These are phyloP conservation scores for Candida fluviatilis DNA, from an alignment of 805 yeast species.

Conservation along the genomic window DNA sequence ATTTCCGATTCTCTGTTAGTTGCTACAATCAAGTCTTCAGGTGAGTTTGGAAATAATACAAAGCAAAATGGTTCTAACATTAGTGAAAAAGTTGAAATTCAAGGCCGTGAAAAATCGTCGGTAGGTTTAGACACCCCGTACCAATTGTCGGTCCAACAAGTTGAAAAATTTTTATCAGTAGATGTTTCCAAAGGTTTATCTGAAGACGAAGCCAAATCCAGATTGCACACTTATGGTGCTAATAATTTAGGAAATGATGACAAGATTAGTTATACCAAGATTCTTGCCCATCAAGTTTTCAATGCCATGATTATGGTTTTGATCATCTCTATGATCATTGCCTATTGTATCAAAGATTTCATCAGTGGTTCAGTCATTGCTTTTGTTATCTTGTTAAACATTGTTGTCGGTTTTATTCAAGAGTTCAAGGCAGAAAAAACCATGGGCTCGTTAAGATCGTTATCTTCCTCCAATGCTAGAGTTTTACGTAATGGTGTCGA, in stretches of 20 bases:
- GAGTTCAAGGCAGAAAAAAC: slow-evolving; percentile 75
- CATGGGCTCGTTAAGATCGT: slow-evolving; percentile 65
- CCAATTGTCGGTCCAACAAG: slow-evolving; percentile 13
- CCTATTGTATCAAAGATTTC: slow-evolving; percentile 73
- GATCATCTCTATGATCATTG: slow-evolving; percentile 63
- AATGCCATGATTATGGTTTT: slow-evolving; percentile 79
- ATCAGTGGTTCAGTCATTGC: slow-evolving; percentile 80
- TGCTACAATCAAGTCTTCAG: slow-evolving; percentile 1
- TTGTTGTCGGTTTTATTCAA: slow-evolving; percentile 64
- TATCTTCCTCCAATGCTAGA: slow-evolving; percentile 68
- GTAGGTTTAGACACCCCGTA: slow-evolving; percentile 7
- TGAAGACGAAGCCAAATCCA: slow-evolving; percentile 13
- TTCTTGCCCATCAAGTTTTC: slow-evolving; percentile 62
- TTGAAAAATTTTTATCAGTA: slow-evolving; percentile 12
- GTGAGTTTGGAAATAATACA: not conserved
- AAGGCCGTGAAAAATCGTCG: slow-evolving; percentile 11
- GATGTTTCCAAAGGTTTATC: slow-evolving; percentile 17
- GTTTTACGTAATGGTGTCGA: slow-evolving; percentile 61
- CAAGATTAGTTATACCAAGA: slow-evolving; percentile 49
- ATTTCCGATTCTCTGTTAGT: slow-evolving; percentile 1
- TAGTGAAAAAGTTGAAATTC: slow-evolving; percentile 5
- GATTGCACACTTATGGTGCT: slow-evolving; percentile 42
- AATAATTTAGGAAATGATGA: slow-evolving; percentile 61
- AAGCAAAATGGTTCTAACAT: not conserved
- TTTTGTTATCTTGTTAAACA: slow-evolving; percentile 60